Percentiles rank a stretch among this genome's conserved stretches.
phyloP scores from a whole-genome alignment of 2,329 filamentous ascomycete genomes.

The Sporothrix mexicana region DNA sequence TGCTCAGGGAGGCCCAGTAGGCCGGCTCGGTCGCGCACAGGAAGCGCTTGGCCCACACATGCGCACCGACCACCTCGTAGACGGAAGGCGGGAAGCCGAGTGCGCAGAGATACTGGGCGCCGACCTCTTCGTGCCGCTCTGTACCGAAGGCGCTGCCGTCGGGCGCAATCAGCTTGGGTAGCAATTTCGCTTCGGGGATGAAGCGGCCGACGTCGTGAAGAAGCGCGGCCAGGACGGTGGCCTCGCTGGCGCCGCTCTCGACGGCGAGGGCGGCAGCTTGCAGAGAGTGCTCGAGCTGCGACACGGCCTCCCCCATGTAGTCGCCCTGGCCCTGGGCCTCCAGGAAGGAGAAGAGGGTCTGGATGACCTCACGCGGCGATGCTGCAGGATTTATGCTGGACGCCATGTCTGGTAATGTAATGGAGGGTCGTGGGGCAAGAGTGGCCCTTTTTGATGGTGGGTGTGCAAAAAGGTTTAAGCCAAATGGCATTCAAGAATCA shows the following conservation, averaged over 20 bases:
- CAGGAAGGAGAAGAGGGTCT: constrained; percentile 24
- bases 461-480: no score
- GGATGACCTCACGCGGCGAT: not conserved
- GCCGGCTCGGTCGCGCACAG: constrained; percentile 27
- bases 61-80: constrained; percentile 24
- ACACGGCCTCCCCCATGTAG: constrained; percentile 32
- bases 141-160: constrained; percentile 25
- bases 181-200: constrained; percentile 15
- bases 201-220: constrained; percentile 32
- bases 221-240: constrained; percentile 26
- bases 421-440: no score
- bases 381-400: no score
- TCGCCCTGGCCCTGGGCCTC: constrained; percentile 28
- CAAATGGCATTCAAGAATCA: no score
- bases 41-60: constrained; percentile 32
- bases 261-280: constrained; percentile 25
- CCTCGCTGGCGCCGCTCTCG: constrained; percentile 21
- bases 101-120: constrained; percentile 16
- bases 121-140: constrained; percentile 18
- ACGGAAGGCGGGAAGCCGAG: constrained; percentile 23
- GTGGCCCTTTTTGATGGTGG: no score
- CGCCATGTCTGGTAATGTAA: no score
- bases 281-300: constrained; percentile 28
- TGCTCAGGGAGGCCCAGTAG: constrained; percentile 28
- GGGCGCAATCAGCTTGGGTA: constrained; percentile 20